phyloP scores from a whole-genome alignment of 176 grass and related monocot species.

The Olyra latifolia region DNA sequence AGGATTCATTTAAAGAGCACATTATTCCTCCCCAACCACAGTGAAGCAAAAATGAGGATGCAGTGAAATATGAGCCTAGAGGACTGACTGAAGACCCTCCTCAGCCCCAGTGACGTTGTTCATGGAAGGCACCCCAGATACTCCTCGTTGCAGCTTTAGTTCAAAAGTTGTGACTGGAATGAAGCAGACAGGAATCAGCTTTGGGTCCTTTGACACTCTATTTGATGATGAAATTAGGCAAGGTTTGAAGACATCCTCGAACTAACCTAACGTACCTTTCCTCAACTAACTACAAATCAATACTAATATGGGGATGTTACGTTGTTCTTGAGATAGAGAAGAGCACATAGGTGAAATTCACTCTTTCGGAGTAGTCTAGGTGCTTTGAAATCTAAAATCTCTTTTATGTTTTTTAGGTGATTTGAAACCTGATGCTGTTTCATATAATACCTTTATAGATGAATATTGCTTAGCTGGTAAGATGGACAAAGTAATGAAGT shows the following conservation, averaged over 20 bases:
- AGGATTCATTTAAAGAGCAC: constrained; percentile 73
- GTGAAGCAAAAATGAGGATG: constrained; percentile 41
- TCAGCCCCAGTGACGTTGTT: constrained; percentile 80
- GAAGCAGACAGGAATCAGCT: constrained; percentile 63
- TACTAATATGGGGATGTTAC: constrained; percentile 86
- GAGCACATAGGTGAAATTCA: constrained; percentile 64
- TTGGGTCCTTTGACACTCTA: constrained; percentile 86
- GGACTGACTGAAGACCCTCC: constrained; percentile 45
- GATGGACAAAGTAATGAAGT: too few relatives aligned
- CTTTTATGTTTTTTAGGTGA: too few relatives aligned
- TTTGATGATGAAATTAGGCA: constrained; percentile 79
- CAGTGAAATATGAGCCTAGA: constrained; percentile 46
- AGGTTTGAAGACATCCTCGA: constrained; percentile 84
- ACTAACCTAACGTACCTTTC: constrained; percentile 95
- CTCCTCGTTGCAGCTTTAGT: constrained; percentile 79
- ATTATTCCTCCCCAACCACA: constrained; percentile 50
- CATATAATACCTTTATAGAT: too few relatives aligned
- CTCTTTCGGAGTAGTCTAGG: constrained; percentile 66
- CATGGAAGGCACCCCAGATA: constrained; percentile 90
- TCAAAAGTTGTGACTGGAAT: constrained; percentile 89
- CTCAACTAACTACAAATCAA: constrained; percentile 92
- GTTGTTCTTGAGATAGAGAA: constrained; percentile 82
- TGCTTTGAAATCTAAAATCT: too few relatives aligned
- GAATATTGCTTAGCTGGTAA: too few relatives aligned
- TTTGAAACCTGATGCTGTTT: too few relatives aligned